These are phyloP conservation scores for Hypoxylon fragiforme DNA, from an alignment of 495 filamentous ascomycete genomes.

Conservation along the genomic window DNA sequence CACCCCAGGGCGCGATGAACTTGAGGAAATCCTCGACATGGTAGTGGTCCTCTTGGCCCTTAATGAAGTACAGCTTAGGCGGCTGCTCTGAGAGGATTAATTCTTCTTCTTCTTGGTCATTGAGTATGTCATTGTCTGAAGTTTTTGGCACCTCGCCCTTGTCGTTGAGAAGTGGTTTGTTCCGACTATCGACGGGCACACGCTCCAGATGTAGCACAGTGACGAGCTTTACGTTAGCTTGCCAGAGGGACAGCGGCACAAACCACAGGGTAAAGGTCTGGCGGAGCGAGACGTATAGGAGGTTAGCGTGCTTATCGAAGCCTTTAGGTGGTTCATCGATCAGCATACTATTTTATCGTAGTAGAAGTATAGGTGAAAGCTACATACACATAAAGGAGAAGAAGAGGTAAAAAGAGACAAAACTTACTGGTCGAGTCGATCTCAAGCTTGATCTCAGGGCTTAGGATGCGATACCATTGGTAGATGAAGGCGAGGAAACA, in stretches of 20 bases:
- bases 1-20: constrained; percentile 59
- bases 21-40: constrained; percentile 77
- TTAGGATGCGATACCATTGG: constrained; percentile 86
- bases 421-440: constrained; percentile 68
- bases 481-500: constrained; percentile 68
- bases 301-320: constrained; percentile 64
- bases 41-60: constrained; percentile 79
- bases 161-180: background rate
- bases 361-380: too few species aligned
- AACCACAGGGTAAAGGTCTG: constrained; percentile 79
- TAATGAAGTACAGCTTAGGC: constrained; percentile 62
- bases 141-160: background rate
- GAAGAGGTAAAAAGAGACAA: background rate
- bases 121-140: background rate
- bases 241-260: constrained; percentile 65
- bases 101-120: too few species aligned
- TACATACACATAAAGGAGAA: too few species aligned
- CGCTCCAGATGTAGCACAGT: constrained; percentile 67
- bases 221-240: constrained; percentile 67
- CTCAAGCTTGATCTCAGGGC: constrained; percentile 68
- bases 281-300: constrained; percentile 68
- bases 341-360: too few species aligned
- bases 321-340: constrained; percentile 48
- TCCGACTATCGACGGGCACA: constrained; percentile 18
- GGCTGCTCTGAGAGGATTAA: too few species aligned